These are phyloP conservation scores for Moesziomyces antarcticus DNA, from an alignment of 1,284 basidiomycete species.

Conservation along the genomic window DNA sequence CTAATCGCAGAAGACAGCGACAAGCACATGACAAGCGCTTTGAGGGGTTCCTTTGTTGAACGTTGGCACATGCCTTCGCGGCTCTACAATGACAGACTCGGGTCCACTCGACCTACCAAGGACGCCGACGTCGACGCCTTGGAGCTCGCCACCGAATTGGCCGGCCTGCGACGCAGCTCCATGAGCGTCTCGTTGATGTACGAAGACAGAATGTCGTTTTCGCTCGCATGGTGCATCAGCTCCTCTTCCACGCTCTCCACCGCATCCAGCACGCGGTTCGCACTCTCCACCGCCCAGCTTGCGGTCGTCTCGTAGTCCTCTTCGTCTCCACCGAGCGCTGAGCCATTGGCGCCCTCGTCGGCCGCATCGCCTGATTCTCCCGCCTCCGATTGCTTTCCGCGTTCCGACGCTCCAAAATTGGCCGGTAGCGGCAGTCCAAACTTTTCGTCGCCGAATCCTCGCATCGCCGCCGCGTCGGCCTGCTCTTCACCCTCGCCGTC, in stretches of 20 bases:
- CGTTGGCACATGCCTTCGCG: no score
- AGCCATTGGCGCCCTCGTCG: background rate
- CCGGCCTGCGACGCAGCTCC: slow-evolving; percentile 46
- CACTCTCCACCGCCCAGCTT: slow-evolving; percentile 51
- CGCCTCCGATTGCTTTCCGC: slow-evolving; percentile 3
- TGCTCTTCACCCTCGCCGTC: slow-evolving; percentile 11
- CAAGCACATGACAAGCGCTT: no score
- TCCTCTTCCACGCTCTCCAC: slow-evolving; percentile 53
- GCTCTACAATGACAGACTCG: background rate
- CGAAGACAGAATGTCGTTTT: slow-evolving; percentile 63
- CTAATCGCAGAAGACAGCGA: no score
- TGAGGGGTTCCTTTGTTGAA: no score
- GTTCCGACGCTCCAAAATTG: slow-evolving; percentile 39
- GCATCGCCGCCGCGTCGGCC: slow-evolving; percentile 29
- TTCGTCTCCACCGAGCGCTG: slow-evolving; percentile 6
- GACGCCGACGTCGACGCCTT: background rate
- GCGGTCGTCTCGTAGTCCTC: slow-evolving; percentile 33
- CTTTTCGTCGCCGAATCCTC: slow-evolving; percentile 50
- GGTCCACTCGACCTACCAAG: slow-evolving; percentile 11
- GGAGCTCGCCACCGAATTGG: background rate
- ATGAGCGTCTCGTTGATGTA: slow-evolving; percentile 61
- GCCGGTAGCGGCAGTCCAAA: slow-evolving; percentile 60
- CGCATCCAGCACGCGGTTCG: slow-evolving; percentile 54
- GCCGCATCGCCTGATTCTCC: slow-evolving; percentile 5
- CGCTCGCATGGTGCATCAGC: slow-evolving; percentile 50